Evolutionary conservation across 306 rosid species (phyloP).

Genomic region (Begonia masoniana): DNA sequence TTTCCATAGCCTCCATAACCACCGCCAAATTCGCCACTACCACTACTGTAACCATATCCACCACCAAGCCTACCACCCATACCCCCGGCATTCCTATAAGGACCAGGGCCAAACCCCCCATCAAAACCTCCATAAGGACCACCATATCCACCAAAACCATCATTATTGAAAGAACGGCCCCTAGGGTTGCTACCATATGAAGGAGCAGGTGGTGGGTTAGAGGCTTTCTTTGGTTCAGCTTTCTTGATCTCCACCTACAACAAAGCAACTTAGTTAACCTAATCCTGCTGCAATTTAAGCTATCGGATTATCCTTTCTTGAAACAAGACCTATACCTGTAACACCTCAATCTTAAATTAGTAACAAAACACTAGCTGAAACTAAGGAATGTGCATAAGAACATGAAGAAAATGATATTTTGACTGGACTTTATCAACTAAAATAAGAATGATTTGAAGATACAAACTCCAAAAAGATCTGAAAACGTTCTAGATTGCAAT

Average conservation of each 20-base stretch:
- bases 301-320: conserved; percentile 23
- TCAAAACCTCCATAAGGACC: conserved; percentile 75
- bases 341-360: conserved; percentile 24
- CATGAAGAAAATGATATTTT: conserved; percentile 1
- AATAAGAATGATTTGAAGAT: conserved; percentile 1
- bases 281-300: conserved; percentile 27
- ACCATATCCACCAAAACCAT: conserved; percentile 67
- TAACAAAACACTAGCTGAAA: conserved; percentile 9
- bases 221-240: conserved; percentile 99
- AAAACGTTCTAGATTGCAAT: conserved; percentile 12
- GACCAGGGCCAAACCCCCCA: conserved; percentile 63
- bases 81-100: conserved; percentile 77
- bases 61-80: conserved; percentile 55
- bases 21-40: conserved; percentile 42
- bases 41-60: conserved; percentile 44
- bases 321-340: conserved; percentile 31
- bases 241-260: conserved; percentile 99
- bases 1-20: conserved; percentile 43
- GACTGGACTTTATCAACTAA: conserved; percentile 2
- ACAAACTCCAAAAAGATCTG: conserved; percentile 19
- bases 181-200: conserved; percentile 91
- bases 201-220: conserved; percentile 78
- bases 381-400: conserved; percentile 5
- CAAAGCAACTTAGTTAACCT: conserved; percentile 91
- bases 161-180: conserved; percentile 65